Conservation (phyloP, 2,329 filamentous ascomycete genomes). For the Basipetospora chlamydospora region DNA sequence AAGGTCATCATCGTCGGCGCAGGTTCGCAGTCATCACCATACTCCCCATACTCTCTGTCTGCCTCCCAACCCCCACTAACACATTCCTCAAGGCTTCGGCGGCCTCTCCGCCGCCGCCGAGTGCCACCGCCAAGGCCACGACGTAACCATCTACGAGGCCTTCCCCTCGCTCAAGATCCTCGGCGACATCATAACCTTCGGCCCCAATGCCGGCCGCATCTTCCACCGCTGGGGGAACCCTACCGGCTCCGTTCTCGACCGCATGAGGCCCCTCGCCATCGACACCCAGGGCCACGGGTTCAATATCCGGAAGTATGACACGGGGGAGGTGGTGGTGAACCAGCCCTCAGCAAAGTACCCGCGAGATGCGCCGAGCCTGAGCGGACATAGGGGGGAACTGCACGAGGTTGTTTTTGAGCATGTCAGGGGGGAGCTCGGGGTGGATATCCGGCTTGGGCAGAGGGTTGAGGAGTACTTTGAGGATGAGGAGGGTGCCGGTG, state of each 20-base stretch:
- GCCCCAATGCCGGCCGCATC: constrained; percentile 45
- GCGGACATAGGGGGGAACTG: constrained; percentile 46
- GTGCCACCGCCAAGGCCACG: constrained; percentile 45
- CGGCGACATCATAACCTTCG: constrained; percentile 49
- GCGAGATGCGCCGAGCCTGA: constrained; percentile 37
- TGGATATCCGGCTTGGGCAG: constrained; percentile 39
- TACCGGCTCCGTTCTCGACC: constrained; percentile 14
- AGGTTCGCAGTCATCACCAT: constrained; percentile 7
- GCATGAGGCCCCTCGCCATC: constrained; percentile 1
- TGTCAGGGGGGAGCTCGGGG: constrained; percentile 35
- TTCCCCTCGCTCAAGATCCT: constrained; percentile 42
- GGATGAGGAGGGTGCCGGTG: constrained; percentile 32
- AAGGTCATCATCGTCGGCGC: constrained; percentile 6
- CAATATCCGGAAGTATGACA: constrained; percentile 46
- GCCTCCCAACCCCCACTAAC: background rate
- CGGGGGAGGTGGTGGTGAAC: constrained; percentile 43
- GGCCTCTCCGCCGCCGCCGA: constrained; percentile 49
- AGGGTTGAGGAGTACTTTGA: constrained; percentile 40
- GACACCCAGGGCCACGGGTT: constrained; percentile 30
- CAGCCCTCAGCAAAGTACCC: constrained; percentile 30
- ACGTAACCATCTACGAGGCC: constrained; percentile 42
- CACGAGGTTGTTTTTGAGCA: constrained; percentile 45
- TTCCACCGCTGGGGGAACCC: constrained; percentile 43
- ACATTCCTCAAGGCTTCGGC: constrained; percentile 40
- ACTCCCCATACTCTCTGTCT: constrained; percentile 25